Percentiles rank a stretch among this genome's conserved stretches.
These are phyloP conservation scores for Achaetomiella virescens DNA, from an alignment of 495 filamentous ascomycete species.

Conservation along the genomic window DNA sequence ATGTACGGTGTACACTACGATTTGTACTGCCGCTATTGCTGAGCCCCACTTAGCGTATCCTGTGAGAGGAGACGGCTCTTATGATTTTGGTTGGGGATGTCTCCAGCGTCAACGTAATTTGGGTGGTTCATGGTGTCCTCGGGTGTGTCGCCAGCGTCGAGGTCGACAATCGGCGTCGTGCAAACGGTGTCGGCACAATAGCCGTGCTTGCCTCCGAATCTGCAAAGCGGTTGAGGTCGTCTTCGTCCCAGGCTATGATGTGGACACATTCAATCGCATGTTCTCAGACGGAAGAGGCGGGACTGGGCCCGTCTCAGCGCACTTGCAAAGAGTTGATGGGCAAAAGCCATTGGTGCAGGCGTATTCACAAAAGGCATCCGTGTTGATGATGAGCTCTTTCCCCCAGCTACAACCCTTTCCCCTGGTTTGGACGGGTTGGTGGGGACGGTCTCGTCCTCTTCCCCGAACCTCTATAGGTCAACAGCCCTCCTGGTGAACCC, in stretches of 20 bases:
- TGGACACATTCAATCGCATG: background rate
- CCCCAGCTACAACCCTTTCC: too few relatives aligned
- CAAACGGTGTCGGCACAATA: constrained; percentile 3
- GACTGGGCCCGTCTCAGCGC: background rate
- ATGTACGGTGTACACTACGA: too few relatives aligned
- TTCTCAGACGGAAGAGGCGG: background rate
- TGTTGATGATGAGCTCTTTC: too few relatives aligned
- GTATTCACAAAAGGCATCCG: too few relatives aligned
- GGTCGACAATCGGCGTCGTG: background rate
- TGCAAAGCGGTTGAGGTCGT: constrained; percentile 4
- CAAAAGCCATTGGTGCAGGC: too few relatives aligned
- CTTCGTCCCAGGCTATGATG: background rate
- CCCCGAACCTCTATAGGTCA: too few relatives aligned
- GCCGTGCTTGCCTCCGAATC: constrained; percentile 9
- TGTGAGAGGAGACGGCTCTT: constrained; percentile 2
- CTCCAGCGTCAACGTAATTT: too few relatives aligned
- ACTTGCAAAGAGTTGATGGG: background rate
- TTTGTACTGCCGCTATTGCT: background rate
- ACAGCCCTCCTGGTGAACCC: background rate
- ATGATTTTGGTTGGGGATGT: too few relatives aligned
- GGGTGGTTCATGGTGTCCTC: too few relatives aligned
- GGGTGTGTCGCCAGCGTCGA: background rate
- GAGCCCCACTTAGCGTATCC: background rate
- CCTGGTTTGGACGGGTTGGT: too few relatives aligned
- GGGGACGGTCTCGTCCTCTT: background rate